Percentiles rank a stretch among this genome's conserved stretches.
Conservation (phyloP, 2,329 filamentous ascomycete species). For the Metarhizium robertsii region DNA sequence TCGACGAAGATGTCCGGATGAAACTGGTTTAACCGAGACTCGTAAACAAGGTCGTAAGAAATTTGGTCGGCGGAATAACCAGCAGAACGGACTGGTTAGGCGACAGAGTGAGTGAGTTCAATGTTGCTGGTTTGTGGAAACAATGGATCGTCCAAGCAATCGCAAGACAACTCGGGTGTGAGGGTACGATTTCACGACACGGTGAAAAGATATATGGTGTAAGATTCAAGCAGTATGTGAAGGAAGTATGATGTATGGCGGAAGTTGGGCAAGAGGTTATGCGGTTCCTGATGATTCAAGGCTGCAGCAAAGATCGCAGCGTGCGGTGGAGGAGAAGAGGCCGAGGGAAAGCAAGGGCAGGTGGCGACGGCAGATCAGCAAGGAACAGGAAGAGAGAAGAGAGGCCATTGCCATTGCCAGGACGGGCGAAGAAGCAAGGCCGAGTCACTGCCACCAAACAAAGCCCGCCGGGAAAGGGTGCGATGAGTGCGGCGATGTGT, state of each 20-base stretch:
- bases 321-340: not conserved
- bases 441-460: not conserved
- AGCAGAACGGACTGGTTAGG: not conserved
- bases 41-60: not conserved
- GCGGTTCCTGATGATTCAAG: not conserved
- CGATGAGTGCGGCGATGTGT: not conserved
- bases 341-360: not conserved
- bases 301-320: not conserved
- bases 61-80: not conserved
- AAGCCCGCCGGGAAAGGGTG: not conserved
- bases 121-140: not conserved
- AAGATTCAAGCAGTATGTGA: not conserved
- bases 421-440: not conserved
- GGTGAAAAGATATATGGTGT: not conserved
- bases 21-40: not conserved
- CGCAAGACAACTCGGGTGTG: not conserved
- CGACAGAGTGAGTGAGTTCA: not conserved
- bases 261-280: not conserved
- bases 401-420: constrained; percentile 3
- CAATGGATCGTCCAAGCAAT: not conserved
- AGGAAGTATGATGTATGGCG: not conserved
- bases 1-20: not conserved
- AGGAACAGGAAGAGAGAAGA: not conserved
- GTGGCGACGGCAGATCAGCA: constrained; percentile 1
- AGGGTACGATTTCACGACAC: not conserved